A percentile compares a stretch with the other conserved stretches of the same genome.
phyloP scores from a whole-genome alignment of 1,284 basidiomycete species.

The Megacollybia platyphylla region DNA sequence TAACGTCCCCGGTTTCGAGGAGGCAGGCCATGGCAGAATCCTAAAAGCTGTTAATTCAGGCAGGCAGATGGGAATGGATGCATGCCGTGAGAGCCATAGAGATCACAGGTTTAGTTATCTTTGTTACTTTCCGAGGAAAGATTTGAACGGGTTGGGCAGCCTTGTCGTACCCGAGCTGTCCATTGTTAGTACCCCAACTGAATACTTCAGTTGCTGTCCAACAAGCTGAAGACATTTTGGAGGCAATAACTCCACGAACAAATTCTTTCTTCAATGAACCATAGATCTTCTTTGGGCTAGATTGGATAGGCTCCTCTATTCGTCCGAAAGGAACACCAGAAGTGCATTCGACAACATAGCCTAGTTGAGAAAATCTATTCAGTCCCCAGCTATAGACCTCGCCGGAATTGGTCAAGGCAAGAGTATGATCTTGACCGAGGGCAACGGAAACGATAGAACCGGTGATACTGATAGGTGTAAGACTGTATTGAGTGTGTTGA shows the following conservation, averaged over 20 bases:
- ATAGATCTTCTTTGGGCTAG: conserved; percentile 63
- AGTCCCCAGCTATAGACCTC: conserved; percentile 87
- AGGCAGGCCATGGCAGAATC: conserved; percentile 79
- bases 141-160: conserved; percentile 68
- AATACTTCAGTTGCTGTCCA: conserved; percentile 83
- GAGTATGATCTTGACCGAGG: conserved; percentile 88
- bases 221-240: conserved; percentile 79
- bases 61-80: conserved; percentile 6
- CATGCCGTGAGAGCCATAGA: conserved; percentile 62
- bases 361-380: conserved; percentile 81
- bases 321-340: conserved; percentile 12
- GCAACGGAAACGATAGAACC: conserved; percentile 49
- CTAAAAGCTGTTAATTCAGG: conserved; percentile 20
- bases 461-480: conserved; percentile 48
- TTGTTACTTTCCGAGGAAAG: conserved; percentile 74
- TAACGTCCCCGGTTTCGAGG: conserved; percentile 64
- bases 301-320: conserved; percentile 56
- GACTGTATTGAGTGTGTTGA: conserved; percentile 70
- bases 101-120: conserved; percentile 57
- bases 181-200: conserved; percentile 94
- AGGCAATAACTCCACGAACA: conserved; percentile 69
- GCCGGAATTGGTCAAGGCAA: conserved; percentile 71
- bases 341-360: conserved; percentile 65
- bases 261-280: conserved; percentile 47
- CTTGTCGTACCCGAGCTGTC: conserved; percentile 81